Evolutionary conservation across 148 eudicot genomes (phyloP).

Genomic region (Vaccinium corymbosum): DNA sequence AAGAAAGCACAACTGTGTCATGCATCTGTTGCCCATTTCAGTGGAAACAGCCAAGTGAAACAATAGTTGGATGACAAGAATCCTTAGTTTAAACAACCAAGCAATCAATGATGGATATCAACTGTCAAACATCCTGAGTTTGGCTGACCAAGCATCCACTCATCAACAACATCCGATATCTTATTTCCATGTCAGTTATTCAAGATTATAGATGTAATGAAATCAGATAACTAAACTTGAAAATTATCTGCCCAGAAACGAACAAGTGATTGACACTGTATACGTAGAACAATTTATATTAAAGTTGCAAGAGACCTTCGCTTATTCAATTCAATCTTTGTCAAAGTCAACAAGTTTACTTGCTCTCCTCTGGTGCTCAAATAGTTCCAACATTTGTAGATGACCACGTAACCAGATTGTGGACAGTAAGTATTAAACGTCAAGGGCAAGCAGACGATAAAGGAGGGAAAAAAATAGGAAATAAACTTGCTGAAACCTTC

Average conservation of each 20-base stretch:
- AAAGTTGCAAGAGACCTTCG: neutral
- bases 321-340: neutral
- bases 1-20: neutral
- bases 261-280: neutral
- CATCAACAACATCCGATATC: neutral
- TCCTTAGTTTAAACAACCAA: slow-evolving; percentile 1
- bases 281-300: neutral
- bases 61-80: slow-evolving; percentile 8
- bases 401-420: neutral
- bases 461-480: neutral
- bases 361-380: neutral
- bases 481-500: neutral
- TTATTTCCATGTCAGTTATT: neutral
- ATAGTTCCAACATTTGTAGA: neutral
- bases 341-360: neutral
- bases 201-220: neutral
- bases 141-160: neutral
- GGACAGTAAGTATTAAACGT: neutral
- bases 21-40: neutral
- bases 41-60: neutral
- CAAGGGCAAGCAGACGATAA: neutral
- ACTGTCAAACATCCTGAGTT: neutral
- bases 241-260: neutral
- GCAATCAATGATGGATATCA: neutral
- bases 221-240: neutral